A percentile compares a stretch with the other conserved stretches of the same genome.
phyloP scores from a whole-genome alignment of 129 eudicot genomes.

The Kitagawia praeruptora region DNA sequence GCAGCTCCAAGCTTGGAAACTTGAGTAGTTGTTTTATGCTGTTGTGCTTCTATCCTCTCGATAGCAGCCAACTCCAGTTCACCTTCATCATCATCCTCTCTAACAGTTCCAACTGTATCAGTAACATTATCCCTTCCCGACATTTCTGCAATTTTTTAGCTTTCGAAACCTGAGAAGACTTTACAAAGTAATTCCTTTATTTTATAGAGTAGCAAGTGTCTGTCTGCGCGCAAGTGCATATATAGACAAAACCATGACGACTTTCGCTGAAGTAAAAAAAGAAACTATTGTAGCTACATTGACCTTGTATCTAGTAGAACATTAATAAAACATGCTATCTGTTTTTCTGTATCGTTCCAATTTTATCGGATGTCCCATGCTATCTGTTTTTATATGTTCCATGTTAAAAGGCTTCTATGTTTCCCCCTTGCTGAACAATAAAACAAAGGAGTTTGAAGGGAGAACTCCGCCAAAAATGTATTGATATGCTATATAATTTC shows the following conservation, averaged over 20 bases:
- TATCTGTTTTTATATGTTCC: not conserved
- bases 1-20: slow-evolving; percentile 9
- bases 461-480: not conserved
- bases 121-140: not conserved
- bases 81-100: slow-evolving; percentile 4
- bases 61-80: slow-evolving; percentile 14
- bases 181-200: not conserved
- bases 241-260: not conserved
- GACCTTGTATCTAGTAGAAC: not conserved
- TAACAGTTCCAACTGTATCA: not conserved
- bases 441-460: not conserved
- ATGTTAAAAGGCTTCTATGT: not conserved
- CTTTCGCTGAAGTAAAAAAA: not conserved
- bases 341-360: too few species aligned
- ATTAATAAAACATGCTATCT: not conserved
- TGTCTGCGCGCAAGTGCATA: not conserved
- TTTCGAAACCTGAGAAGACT: not conserved
- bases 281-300: not conserved
- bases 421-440: not conserved
- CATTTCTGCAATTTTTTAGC: not conserved
- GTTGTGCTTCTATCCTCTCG: slow-evolving; percentile 4
- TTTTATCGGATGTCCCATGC: too few species aligned
- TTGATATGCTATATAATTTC: not conserved
- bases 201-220: not conserved
- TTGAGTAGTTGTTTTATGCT: not conserved